Evolutionary conservation across 2,329 filamentous ascomycete genomes (phyloP).

Genomic region (Cercospora janseana): DNA sequence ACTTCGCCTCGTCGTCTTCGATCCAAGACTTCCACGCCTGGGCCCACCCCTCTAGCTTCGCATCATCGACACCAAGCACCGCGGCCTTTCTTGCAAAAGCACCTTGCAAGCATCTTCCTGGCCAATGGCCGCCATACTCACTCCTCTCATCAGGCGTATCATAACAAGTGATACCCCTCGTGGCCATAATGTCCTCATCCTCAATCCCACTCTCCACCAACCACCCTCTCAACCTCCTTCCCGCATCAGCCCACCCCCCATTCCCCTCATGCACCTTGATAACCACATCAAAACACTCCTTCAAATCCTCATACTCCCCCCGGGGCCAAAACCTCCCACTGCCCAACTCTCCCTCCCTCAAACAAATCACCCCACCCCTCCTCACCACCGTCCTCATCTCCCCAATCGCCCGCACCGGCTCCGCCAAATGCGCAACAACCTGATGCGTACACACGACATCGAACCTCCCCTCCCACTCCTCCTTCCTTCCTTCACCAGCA

Average conservation of each 20-base stretch:
- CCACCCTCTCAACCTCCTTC: conserved; percentile 20
- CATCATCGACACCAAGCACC: conserved; percentile 20
- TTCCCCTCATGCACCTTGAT: conserved; percentile 16
- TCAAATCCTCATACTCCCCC: conserved; percentile 11
- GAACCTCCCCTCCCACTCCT: conserved; percentile 60
- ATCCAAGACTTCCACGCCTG: conserved; percentile 27
- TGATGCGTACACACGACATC: conserved; percentile 71
- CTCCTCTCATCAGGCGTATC: conserved; percentile 19
- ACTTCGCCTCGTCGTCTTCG: conserved; percentile 20
- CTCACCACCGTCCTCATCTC: conserved; percentile 18
- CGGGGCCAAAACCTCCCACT: conserved; percentile 21
- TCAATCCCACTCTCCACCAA: conserved; percentile 14
- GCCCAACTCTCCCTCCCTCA: conserved; percentile 26
- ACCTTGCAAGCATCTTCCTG: conserved; percentile 25
- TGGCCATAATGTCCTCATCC: conserved; percentile 7
- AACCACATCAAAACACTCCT: conserved; percentile 25
- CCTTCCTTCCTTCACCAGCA: conserved; percentile 61
- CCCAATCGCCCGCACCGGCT: conserved; percentile 41
- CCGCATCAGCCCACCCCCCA: conserved; percentile 23
- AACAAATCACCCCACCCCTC: conserved; percentile 21
- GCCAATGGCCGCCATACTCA: conserved; percentile 28
- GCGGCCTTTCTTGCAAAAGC: conserved; percentile 24
- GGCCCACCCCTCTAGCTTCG: conserved; percentile 22
- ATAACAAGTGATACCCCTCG: conserved; percentile 18
- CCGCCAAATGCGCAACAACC: conserved; percentile 55